Evolutionary conservation across 331 rosid species (phyloP), one percentile per base, ranked within the genome.

Genomic region (Phaseolus coccineus): DNA sequence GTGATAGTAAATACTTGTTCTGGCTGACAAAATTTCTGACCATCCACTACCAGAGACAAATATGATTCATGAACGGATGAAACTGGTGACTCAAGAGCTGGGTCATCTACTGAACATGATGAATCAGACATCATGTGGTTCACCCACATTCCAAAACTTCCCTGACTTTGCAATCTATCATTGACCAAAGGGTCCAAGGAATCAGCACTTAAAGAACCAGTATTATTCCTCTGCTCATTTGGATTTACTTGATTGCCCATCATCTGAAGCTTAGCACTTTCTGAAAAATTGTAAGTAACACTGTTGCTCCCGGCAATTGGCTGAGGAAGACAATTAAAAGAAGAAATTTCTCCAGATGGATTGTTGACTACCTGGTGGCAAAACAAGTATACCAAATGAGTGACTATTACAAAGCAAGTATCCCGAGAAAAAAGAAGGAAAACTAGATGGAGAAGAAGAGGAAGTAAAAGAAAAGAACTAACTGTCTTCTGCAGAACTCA

Each of bases 71-170:
- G 84, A 75, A 73, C 48, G n/a, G 93, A 77, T 74, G 90, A 71
- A 83, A 80, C 74, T 31, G 96, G 80, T 67, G 96, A 84, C 79
- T 84, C 96, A 37, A 77, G 79, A 63, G 75, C 84, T 42, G 89
- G 80, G 65, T 84, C 91, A 65, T 85, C 88, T 46, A 64, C 83
- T 66, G 96, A 88, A 76, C 87, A 85, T 0, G 93, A 76, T 66
- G 96, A 86, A 53, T 89, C 95, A n/a, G 82, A 77, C 73, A 90
- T 80, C 8, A 96, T 78, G 56, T 85, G 47, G 73, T 81, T 88
- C 72, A 91, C 82, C 97, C 98, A 96, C 85, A 84, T 88, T 82
- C 97, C 97, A 76, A 96, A 93, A 85, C 97, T 96, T 83, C 87
- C 93, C 93, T 91, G 97, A 77, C 92, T 89, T 69, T 85, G 90